Evolutionary conservation across 345 rosid genomes (phyloP), one percentile per base, ranked within the genome.

Genomic region (Boechera retrofracta): DNA sequence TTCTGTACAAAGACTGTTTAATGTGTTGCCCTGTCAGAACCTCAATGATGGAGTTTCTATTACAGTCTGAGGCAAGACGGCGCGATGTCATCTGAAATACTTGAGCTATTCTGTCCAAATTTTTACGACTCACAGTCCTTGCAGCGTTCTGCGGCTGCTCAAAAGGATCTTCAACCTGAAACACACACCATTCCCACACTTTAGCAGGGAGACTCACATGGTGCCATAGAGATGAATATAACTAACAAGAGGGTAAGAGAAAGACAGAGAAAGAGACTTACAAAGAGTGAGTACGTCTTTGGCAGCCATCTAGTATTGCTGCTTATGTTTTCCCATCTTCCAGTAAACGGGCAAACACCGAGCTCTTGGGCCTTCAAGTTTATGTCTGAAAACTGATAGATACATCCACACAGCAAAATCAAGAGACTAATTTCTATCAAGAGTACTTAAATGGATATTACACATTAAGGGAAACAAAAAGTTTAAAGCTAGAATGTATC

Each of bases 101-200:
- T 75, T 82, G 85, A 3, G 87, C 79, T 77, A 94, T 90, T 77
- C 63, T 85, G 10, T 47, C 69, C 78, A 94, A 75, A 73, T 86
- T 85, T 67, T 69, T 80, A 48, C 80, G 75, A 41, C 83, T 80
- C 10, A 94, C 95, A 26, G 87, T 80, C 71, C 97, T 86, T 26
- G 97, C 95, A 49, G 91, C 53, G 77, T 92, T 94, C 82, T 82
- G 89, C 8, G 93, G 92, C 82, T 88, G 97, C 85, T 92, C 97
- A 16, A 90, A 87, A 24, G 97, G 98, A 84, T 94, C 98, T 85
- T 94, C 98, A 53, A 92, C 80, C 97, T 94, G 74, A 69, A 45
- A 48, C 66, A 70, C 59, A 63, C 73, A 64, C 56, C 49, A 66
- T 66, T 67, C 51, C 10, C 55, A 36, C 15, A 53, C 38, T 35